Conservation (phyloP, 2,329 filamentous ascomycete genomes). For the Fusarium nurragi region DNA sequence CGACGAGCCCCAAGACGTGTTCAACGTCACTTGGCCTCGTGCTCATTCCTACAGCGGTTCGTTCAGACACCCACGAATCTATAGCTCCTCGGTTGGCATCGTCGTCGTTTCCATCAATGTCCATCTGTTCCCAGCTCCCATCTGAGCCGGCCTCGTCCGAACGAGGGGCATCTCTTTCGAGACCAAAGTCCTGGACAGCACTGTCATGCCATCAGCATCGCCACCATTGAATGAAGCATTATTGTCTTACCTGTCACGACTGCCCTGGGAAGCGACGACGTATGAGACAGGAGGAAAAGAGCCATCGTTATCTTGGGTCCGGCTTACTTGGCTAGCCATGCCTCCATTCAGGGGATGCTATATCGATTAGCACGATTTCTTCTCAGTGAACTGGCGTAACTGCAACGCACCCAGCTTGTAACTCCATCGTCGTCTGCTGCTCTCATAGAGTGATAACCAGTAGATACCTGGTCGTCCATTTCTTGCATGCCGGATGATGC, state of each 20-base stretch:
- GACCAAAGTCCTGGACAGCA: no score
- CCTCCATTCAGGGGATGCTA: neutral
- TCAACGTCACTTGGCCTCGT: neutral
- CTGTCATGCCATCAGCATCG: constrained; percentile 3
- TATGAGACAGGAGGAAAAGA: neutral
- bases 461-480: neutral
- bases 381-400: neutral
- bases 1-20: neutral
- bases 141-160: neutral
- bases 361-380: neutral
- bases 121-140: neutral
- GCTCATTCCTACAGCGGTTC: neutral
- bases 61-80: neutral
- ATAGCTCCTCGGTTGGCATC: neutral
- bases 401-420: neutral
- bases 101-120: neutral
- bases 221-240: neutral
- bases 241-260: neutral
- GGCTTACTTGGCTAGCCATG: neutral
- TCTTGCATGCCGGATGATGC: neutral
- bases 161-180: no score
- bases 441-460: neutral
- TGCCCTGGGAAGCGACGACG: neutral
- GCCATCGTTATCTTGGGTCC: neutral
- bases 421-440: neutral